These are phyloP conservation scores for Salvia sclarea DNA, from an alignment of 305 asterid species.

Conservation along the genomic window DNA sequence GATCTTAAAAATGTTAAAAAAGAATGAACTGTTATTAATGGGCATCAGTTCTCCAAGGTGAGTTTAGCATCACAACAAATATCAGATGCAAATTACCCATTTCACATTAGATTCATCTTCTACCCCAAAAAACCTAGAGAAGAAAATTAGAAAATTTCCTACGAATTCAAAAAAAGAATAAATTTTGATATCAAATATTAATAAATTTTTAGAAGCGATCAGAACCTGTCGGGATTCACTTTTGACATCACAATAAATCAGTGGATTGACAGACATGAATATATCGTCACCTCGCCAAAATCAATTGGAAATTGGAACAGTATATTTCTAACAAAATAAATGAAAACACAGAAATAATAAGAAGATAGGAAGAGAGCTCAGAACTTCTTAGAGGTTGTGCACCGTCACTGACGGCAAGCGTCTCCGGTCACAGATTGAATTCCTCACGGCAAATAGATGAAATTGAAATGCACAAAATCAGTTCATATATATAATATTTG, in stretches of 20 bases:
- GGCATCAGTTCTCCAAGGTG: conserved; percentile 17
- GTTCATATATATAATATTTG: too few relatives aligned
- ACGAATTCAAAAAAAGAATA: neutral
- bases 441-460: neutral
- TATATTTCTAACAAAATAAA: too few relatives aligned
- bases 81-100: conserved; percentile 20
- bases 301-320: too few relatives aligned
- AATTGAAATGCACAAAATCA: neutral
- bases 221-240: conserved; percentile 74
- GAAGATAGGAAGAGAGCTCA: conserved; percentile 29
- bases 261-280: conserved; percentile 62
- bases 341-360: neutral
- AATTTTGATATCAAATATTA: neutral
- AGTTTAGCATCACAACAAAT: neutral
- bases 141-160: neutral
- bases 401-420: conserved; percentile 48
- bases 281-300: conserved; percentile 44
- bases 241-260: conserved; percentile 48
- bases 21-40: neutral
- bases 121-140: neutral
- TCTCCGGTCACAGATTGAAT: conserved; percentile 34
- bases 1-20: too few relatives aligned
- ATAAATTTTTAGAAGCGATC: conserved; percentile 36
- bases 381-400: conserved; percentile 61
- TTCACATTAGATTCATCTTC: conserved; percentile 3